Evolutionary conservation across 2,329 filamentous ascomycete genomes (phyloP).

Genomic region (Gremmenia infestans): DNA sequence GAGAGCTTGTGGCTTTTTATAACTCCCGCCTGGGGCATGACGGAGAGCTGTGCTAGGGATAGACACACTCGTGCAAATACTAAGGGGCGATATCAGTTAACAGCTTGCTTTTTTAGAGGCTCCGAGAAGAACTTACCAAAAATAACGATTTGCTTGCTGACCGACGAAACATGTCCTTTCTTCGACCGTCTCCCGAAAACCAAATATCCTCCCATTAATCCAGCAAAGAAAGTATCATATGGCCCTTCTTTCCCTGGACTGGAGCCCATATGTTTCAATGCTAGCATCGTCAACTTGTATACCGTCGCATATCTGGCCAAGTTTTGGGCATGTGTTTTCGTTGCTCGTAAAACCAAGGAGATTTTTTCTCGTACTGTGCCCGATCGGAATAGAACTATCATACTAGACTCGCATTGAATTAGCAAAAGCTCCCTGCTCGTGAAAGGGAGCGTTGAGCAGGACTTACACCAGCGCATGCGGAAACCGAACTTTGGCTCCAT

Average conservation of each 20-base stretch:
- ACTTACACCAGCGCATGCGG: conserved; percentile 85
- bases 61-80: conserved; percentile 89
- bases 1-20: conserved; percentile 40
- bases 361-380: conserved; percentile 78
- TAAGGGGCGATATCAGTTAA: conserved; percentile 5
- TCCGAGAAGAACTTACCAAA: conserved; percentile 45
- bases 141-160: conserved; percentile 96
- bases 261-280: conserved; percentile 59
- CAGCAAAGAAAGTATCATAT: conserved; percentile 81
- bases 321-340: conserved; percentile 84
- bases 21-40: conserved; percentile 58
- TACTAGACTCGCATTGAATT: conserved; percentile 45
- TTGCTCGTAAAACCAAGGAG: conserved; percentile 75
- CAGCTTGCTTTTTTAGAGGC: neutral
- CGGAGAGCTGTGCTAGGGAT: conserved; percentile 74
- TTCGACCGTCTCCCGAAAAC: conserved; percentile 71
- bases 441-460: neutral
- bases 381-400: conserved; percentile 94
- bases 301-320: conserved; percentile 85
- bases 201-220: conserved; percentile 82
- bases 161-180: conserved; percentile 68
- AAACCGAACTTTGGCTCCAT: conserved; percentile 96
- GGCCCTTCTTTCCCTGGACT: conserved; percentile 62
- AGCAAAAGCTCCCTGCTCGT: neutral
- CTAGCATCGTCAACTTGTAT: conserved; percentile 80